A percentile compares a stretch with the other conserved stretches of the same genome.
Evolutionary conservation across 805 yeast genomes (phyloP).

Genomic region (Wickerhamiella nectarea): DNA sequence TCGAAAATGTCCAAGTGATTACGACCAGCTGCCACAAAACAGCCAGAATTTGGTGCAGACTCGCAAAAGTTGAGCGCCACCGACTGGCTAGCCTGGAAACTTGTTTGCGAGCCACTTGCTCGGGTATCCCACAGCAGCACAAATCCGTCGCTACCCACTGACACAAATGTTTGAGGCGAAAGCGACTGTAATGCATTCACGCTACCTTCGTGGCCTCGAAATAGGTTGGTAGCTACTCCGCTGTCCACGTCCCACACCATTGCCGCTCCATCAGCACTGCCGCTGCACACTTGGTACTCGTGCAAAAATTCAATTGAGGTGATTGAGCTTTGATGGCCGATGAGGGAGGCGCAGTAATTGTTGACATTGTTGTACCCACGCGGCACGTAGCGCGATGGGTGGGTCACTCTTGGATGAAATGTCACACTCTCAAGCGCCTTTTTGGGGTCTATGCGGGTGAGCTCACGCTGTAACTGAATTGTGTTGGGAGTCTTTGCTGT

Average conservation of each 20-base stretch:
- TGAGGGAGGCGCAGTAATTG: conserved; percentile 9
- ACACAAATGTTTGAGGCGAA: conserved; percentile 10
- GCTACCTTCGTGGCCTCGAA: conserved; percentile 88
- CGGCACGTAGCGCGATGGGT: background rate
- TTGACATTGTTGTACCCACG: background rate
- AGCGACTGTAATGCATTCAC: conserved; percentile 84
- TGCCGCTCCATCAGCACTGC: conserved; percentile 11
- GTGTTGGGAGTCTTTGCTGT: background rate
- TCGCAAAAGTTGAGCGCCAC: background rate
- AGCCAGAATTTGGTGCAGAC: conserved; percentile 11
- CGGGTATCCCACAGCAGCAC: conserved; percentile 16
- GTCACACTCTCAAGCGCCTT: background rate
- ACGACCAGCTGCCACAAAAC: conserved; percentile 7
- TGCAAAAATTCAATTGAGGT: conserved; percentile 10
- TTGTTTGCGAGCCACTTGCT: background rate
- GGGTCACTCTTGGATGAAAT: background rate
- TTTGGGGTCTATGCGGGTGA: background rate
- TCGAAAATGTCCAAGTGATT: conserved; percentile 12
- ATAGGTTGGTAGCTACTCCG: conserved; percentile 81
- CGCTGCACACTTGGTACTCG: conserved; percentile 10
- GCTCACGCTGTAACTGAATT: conserved; percentile 3
- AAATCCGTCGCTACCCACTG: conserved; percentile 12
- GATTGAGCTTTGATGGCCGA: conserved; percentile 15
- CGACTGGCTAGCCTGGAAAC: background rate
- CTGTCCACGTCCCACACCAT: conserved; percentile 78